Evolutionary conservation across 495 filamentous ascomycete genomes (phyloP), one percentile per base, ranked within the genome.

Genomic region (Amniculicola lignicola): DNA sequence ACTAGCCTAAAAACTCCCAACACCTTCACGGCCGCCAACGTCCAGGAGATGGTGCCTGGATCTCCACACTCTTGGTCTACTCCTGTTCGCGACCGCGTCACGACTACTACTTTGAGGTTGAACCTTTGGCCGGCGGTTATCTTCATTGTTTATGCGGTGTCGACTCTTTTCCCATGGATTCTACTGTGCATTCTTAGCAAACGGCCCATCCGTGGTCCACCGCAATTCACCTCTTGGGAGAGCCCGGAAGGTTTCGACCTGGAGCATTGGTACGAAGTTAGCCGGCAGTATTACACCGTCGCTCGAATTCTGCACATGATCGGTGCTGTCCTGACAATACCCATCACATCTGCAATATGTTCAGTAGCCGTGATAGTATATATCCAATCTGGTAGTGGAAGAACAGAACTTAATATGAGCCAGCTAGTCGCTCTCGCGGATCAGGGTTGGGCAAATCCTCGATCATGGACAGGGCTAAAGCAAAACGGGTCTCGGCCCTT

Each of bases 321-420:
- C 28, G 51, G 16, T 21, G n/a, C 40, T 7, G 25, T 54, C 12
- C 28, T 54, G 16, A 46, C 51, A 23, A 54, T 54, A 16, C 51
- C 51, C 7, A 23, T 54, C 27, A 54, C 51, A 6, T 23, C 27
- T 15, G 29, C 51, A 21, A 54, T 53, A 23, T 53, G 49, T 16
- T 42, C 49, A 11, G 35, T 46, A 40, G 51, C 51, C 3, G 27
- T 28, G 1, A 35, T 46, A 12, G 51, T 18, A 3, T 54, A 54
- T 27, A 46, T 54, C 25, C 51, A 54, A 23, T 10, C 24, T n/a
- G 40, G 40, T n/a, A 27, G 16, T 11, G 15, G 33, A 12, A 28
- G 51, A 46, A 44, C 16, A 16, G 37, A 19, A 15, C 41, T 54
- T 9, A 31, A 16, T 2, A 25, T 54, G 15, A 25, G 39, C 24